Base-by-base conservation (phyloP, 2,329 filamentous ascomycete species). In the Madurella fahalii region DNA sequence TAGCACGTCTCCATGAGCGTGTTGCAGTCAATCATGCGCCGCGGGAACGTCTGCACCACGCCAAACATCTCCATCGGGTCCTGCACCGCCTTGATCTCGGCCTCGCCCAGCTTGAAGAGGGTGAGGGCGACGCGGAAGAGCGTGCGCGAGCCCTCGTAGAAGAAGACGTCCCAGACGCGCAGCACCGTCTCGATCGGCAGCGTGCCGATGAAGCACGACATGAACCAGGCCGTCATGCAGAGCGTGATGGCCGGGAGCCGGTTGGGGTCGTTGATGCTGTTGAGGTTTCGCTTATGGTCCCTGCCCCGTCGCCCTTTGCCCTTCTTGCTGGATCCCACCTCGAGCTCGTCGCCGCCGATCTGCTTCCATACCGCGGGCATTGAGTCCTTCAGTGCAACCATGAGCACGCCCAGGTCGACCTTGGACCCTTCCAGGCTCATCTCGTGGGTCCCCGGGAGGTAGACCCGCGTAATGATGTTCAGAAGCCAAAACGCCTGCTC, bases 41-140 rank as follows among this genome's bases (percentile, higher is more conserved):
- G 81, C 0, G 93, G 93, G 31, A 95, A 84, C 1, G 85, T 85
- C 74, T 97, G 93, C 30, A 97, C 91, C 2, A 95, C 85, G 67
- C 95, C 90, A 70, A 96, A 96, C 64, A 96, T 90, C 73, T 97
- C 93, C 85, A 95, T 95, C 1, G 91, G 89, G 65, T 96, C 92
- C 15, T 78, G 80, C 11, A 95, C 86, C 9, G 82, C 82, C 63
- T 86, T 83, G 65, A 97, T 94, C 62, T 94, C 86, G 5, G 74
- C 68, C 72, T 96, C 91, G 59, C 89, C 90, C 1, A 87, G 77
- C 71, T 96, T 96, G 80, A 97, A 96, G 57, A 96, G 88, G 32
- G 90, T 86, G 41, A 97, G 76, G 0, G 93, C 90, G 54, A 96
- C 89, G 46, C 92, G 89, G 74, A 96, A 97, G 7, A 97, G 81